Evolutionary conservation across 305 asterid species (phyloP).

Genomic region (Rubia balearica): DNA sequence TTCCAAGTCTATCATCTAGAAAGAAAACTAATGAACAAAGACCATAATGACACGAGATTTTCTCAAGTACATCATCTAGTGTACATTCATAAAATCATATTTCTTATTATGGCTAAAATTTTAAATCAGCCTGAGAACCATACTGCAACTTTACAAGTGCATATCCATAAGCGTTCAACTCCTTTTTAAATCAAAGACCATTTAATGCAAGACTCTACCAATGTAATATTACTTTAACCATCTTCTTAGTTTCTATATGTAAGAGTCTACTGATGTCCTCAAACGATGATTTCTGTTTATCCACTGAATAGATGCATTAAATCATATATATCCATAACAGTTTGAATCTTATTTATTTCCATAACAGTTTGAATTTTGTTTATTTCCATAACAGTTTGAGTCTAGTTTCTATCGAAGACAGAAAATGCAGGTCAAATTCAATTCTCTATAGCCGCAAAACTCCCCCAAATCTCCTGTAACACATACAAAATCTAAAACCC

Average conservation of each 20-base stretch:
- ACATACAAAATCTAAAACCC: background rate
- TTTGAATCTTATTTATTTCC: too few relatives aligned
- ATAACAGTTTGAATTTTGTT: too few relatives aligned
- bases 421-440: background rate
- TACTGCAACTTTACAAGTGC: background rate
- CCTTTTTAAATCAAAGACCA: too few relatives aligned
- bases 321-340: background rate
- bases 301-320: background rate
- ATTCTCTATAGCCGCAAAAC: background rate
- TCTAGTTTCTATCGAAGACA: background rate
- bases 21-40: background rate
- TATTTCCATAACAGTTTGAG: background rate
- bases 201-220: too few relatives aligned
- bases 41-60: background rate
- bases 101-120: background rate
- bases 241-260: background rate
- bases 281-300: background rate
- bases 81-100: background rate
- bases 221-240: background rate
- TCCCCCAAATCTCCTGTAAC: background rate
- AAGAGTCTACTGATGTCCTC: background rate
- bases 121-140: background rate
- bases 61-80: background rate
- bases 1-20: background rate
- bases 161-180: background rate